Evolutionary conservation across 129 eudicot species (phyloP), one percentile per base, ranked within the genome.

Genomic region (Deinandra increscens): DNA sequence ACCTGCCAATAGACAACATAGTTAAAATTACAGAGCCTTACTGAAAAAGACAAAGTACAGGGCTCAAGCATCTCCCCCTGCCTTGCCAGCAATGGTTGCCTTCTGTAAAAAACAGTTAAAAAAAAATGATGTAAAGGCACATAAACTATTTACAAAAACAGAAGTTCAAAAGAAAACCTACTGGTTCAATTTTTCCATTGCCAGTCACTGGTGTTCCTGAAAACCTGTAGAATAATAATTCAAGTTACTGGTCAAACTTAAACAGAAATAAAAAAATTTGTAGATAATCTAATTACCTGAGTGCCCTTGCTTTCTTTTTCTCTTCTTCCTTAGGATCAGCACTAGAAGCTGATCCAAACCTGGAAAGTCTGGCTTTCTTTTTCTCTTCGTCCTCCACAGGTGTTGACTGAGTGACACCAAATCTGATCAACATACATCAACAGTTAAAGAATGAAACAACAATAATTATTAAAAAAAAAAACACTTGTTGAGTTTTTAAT

Each of bases 221-320:
- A 67, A 91, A 91, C 87, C 97, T 91, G 85, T 34, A 77, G 59
- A 66, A 59, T 7, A 82, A 42, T 11, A 56, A 19, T 7, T 68
- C 29, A 71, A 23, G 20, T 1, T 67, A 68, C n/a, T 31, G 33
- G 17, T 36, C n/a, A 19, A 72, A n/a, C 34, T 15, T 5, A 7
- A 36, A 11, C 7, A 10, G 17, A 69, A 33, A 56, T 13, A 4
- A 31, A 13, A 4, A 31, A 13, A 12, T 14, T 13, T 14, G 26
- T 36, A 49, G 15, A n/a, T 12, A 22, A 56, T 8, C 56, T 63
- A 11, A 49, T 56, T 15, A 94, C 99, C 99, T 89, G 42, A 87
- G 83, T 61, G 90, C 91, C 82, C 99, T 90, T 7, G 97, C 97
- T 87, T 94, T 89, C 90, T 80, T 94, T 79, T 94, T 94, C 41